Base-by-base conservation (phyloP, 257 asterid genomes). In the Solanum boliviense region DNA sequence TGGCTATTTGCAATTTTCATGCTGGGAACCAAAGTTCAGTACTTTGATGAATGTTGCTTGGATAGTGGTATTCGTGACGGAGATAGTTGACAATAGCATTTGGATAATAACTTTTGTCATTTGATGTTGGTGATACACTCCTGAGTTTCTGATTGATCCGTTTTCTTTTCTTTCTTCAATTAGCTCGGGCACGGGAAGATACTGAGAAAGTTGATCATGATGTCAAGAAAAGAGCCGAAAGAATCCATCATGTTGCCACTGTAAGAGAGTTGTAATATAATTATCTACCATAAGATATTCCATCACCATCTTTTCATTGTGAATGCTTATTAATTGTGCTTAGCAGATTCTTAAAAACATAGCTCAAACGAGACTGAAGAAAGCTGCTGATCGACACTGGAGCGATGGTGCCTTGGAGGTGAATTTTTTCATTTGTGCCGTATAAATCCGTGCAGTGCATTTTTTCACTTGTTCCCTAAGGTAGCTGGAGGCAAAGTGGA, bases 121-220 rank as follows among this genome's bases (percentile, higher is more conserved):
- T 27, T 25, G 11, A 44, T 27, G 16, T 44, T 41, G 84, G 65
- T 44, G 84, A 78, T 41, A 25, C 15, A 78, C 25, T 76, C 38
- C 13, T 85, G 36, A 27, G 21, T 0, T 35, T 70, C 82, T 67
- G 83, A 41, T 52, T 70, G 83, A 31, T 85, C 27, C 15, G 7
- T 67, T 35, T 88, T 81, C 87, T 81, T 60, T 52, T 56, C 88
- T 38, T 89, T 88, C 89, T 46, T 90, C 85, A 72, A 89, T 81
- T 86, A 96, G 98, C 98, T 83, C 96, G 99, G 62, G 99, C 98
- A 56, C 92, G 96, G 89, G 97, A 96, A 92, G 98, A 93, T 87
- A 94, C 99, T 5, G 99, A 91, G 91, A 95, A 93, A 91, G 92
- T 96, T 87, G 99, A 96, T 89, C 88, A 91, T 74, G 86, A 91